Evolutionary conservation across 108 stramenopile genomes (phyloP).

Genomic region (Skeletonema costatum): DNA sequence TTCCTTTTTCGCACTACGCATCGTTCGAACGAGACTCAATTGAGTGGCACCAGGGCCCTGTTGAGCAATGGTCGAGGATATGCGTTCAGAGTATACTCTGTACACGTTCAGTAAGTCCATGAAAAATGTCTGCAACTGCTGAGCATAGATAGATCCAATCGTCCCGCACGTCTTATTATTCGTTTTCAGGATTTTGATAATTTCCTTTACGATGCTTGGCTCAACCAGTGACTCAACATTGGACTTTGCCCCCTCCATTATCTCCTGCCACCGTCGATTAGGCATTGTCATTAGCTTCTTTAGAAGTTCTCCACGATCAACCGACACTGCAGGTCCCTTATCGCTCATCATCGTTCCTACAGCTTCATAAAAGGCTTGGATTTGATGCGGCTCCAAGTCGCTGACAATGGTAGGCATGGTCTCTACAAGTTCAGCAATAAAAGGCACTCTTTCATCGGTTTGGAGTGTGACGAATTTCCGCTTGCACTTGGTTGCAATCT

Average conservation of each 20-base stretch:
- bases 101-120: conserved; percentile 98
- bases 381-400: conserved; percentile 98
- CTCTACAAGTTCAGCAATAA: conserved; percentile 94
- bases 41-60: conserved; percentile 91
- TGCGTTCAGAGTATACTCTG: conserved; percentile 95
- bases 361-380: conserved; percentile 99
- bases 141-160: conserved; percentile 92
- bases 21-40: conserved; percentile 87
- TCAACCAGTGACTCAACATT: conserved; percentile 85
- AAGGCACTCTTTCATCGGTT: conserved; percentile 87
- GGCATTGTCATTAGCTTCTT: conserved; percentile 93
- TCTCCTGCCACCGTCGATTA: conserved; percentile 87
- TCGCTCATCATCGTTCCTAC: conserved; percentile 95
- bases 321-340: conserved; percentile 76
- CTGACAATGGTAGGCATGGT: conserved; percentile 88
- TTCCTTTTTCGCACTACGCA: conserved; percentile 98
- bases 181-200: conserved; percentile 95
- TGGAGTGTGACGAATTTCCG: conserved; percentile 95
- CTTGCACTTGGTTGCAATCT: conserved; percentile 98
- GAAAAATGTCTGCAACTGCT: conserved; percentile 95
- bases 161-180: conserved; percentile 92
- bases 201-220: conserved; percentile 91
- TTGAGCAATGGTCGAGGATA: conserved; percentile 88
- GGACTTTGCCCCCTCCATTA: conserved; percentile 84
- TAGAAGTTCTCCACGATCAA: conserved; percentile 86